These are phyloP conservation scores for Ophiosphaerella herpotricha DNA, from an alignment of 2,329 filamentous ascomycete species.

Conservation along the genomic window DNA sequence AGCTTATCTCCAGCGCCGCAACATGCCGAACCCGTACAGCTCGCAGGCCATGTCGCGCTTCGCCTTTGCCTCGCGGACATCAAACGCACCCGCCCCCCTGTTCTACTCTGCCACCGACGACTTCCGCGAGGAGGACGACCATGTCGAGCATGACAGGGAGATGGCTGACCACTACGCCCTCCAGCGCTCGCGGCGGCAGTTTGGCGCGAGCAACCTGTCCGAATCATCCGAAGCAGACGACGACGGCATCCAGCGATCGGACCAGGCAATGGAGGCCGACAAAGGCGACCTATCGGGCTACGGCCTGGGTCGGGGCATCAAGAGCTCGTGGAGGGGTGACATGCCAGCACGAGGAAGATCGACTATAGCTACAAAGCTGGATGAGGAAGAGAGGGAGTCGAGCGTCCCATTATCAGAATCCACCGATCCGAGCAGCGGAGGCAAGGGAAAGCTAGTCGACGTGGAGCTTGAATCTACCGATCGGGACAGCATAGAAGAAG, in stretches of 20 bases:
- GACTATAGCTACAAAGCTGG: conserved; percentile 35
- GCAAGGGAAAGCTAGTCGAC: conserved; percentile 76
- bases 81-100: conserved; percentile 81
- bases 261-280: conserved; percentile 56
- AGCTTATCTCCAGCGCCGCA: conserved; percentile 55
- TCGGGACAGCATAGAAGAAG: conserved; percentile 50
- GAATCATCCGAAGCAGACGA: conserved; percentile 85
- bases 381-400: conserved; percentile 46
- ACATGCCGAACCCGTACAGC: conserved; percentile 76
- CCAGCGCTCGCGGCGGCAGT: conserved; percentile 85
- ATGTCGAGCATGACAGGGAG: conserved; percentile 85
- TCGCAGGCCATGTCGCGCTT: conserved; percentile 70
- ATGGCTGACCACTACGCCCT: conserved; percentile 93
- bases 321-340: conserved; percentile 62
- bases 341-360: conserved; percentile 49
- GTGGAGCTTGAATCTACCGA: conserved; percentile 76
- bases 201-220: conserved; percentile 79
- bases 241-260: conserved; percentile 57
- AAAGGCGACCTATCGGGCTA: conserved; percentile 46
- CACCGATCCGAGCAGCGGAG: conserved; percentile 56
- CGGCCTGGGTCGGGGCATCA: conserved; percentile 56
- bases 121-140: conserved; percentile 90
- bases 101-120: conserved; percentile 92
- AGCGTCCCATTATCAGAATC: conserved; percentile 50
- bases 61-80: conserved; percentile 77